These are phyloP conservation scores for Vaccinium macrocarpon DNA, from an alignment of 148 eudicot genomes.

Conservation along the genomic window DNA sequence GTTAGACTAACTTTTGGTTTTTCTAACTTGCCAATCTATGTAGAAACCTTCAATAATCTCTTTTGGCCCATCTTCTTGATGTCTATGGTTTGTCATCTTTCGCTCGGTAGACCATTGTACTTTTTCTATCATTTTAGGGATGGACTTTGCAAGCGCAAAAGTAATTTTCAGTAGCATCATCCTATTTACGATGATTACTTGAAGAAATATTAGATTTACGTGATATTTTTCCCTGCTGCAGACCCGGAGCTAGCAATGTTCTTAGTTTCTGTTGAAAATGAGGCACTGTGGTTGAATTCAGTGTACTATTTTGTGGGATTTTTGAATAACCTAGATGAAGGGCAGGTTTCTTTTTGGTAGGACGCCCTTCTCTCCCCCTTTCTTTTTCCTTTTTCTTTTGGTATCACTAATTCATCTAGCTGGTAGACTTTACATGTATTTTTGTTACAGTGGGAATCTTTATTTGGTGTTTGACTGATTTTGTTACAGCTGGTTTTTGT, in stretches of 20 bases:
- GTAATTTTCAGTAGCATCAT: not conserved
- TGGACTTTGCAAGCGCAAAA: not conserved
- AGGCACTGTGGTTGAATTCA: too few relatives aligned
- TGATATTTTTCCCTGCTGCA: not conserved
- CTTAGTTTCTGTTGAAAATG: too few relatives aligned
- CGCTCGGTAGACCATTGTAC: not conserved
- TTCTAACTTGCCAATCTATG: not conserved
- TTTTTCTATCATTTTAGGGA: not conserved
- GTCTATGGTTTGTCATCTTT: not conserved
- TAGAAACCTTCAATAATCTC: not conserved
- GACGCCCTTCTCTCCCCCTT: too few relatives aligned
- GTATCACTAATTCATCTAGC: too few relatives aligned
- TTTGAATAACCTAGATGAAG: not conserved
- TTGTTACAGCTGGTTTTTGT: too few relatives aligned
- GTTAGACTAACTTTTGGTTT: not conserved
- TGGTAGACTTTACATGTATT: too few relatives aligned
- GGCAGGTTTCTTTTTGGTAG: too few relatives aligned
- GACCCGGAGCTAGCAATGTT: too few relatives aligned
- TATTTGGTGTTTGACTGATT: too few relatives aligned
- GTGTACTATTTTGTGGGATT: not conserved
- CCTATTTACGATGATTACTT: not conserved
- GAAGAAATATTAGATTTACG: not conserved
- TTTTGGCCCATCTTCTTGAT: not conserved
- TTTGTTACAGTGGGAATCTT: too few relatives aligned
- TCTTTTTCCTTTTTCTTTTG: too few relatives aligned